Conservation (phyloP, 2,329 filamentous ascomycete species). For the Alternaria sp. region DNA sequence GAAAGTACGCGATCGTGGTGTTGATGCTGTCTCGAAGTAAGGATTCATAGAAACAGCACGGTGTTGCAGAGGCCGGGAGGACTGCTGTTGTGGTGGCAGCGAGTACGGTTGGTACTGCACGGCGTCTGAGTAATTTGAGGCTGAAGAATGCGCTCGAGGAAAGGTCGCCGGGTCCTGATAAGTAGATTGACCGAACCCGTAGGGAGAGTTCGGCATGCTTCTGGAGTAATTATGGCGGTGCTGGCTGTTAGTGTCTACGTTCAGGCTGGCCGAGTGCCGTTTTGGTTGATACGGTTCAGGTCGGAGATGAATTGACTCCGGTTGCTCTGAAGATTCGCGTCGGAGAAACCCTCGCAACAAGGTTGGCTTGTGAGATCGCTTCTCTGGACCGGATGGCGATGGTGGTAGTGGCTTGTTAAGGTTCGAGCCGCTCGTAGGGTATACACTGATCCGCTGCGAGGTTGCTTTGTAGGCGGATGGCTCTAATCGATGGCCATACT, state of each 20-base stretch:
- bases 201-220: constrained; percentile 46
- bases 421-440: constrained; percentile 23
- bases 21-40: constrained; percentile 26
- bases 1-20: constrained; percentile 37
- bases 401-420: constrained; percentile 41
- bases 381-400: constrained; percentile 31
- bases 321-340: constrained; percentile 29
- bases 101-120: constrained; percentile 26
- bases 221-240: constrained; percentile 34
- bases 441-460: constrained; percentile 27
- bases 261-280: constrained; percentile 27
- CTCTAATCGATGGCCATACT: constrained; percentile 16
- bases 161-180: constrained; percentile 16
- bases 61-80: constrained; percentile 7
- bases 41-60: constrained; percentile 25
- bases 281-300: constrained; percentile 24
- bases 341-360: constrained; percentile 36
- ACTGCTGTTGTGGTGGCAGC: constrained; percentile 1
- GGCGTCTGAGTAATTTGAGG: constrained; percentile 21
- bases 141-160: constrained; percentile 32
- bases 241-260: constrained; percentile 27
- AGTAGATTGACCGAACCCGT: constrained; percentile 19
- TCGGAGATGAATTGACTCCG: constrained; percentile 31
- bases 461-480: constrained; percentile 41
- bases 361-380: constrained; percentile 30